Conservation (phyloP, 129 eudicot species). For the Escallonia herrerae region DNA sequence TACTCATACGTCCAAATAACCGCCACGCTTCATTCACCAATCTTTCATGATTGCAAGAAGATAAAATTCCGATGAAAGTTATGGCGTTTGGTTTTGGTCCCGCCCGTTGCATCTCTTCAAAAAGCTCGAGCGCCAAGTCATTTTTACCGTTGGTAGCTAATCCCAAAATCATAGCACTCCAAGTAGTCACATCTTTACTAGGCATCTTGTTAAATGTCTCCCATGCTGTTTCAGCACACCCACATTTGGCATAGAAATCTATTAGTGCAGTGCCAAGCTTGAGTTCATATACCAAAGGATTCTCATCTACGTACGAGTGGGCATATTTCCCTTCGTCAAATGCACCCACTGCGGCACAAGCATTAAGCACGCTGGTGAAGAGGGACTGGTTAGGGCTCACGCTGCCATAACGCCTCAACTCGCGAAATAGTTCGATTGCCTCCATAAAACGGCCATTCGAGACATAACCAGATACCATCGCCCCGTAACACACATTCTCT, state of each 20-base stretch:
- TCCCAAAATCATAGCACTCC: conserved; percentile 14
- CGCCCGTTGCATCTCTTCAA: background rate
- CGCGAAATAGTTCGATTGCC: conserved; percentile 2
- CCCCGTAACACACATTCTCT: conserved; percentile 36
- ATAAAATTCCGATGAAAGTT: conserved; percentile 5
- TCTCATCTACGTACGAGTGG: background rate
- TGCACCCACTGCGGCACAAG: conserved; percentile 6
- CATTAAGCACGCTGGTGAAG: background rate
- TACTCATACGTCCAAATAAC: conserved; percentile 1
- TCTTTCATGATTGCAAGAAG: conserved; percentile 13
- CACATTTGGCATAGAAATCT: conserved; percentile 15
- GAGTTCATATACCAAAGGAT: background rate
- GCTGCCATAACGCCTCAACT: background rate
- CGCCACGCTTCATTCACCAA: conserved; percentile 5
- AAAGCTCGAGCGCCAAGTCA: background rate
- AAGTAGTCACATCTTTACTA: conserved; percentile 1
- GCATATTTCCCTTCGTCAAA: conserved; percentile 1
- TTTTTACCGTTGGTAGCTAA: conserved; percentile 2
- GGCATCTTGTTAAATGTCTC: background rate
- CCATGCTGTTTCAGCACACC: background rate
- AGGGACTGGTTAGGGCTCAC: background rate
- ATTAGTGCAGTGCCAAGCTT: conserved; percentile 2
- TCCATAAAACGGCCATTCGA: conserved; percentile 7
- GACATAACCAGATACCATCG: conserved; percentile 37
- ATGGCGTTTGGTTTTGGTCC: conserved; percentile 12